Percentiles rank a stretch among this genome's conserved stretches.
Evolutionary conservation across 495 filamentous ascomycete species (phyloP).

Genomic region (Aspergillus nanangensis): DNA sequence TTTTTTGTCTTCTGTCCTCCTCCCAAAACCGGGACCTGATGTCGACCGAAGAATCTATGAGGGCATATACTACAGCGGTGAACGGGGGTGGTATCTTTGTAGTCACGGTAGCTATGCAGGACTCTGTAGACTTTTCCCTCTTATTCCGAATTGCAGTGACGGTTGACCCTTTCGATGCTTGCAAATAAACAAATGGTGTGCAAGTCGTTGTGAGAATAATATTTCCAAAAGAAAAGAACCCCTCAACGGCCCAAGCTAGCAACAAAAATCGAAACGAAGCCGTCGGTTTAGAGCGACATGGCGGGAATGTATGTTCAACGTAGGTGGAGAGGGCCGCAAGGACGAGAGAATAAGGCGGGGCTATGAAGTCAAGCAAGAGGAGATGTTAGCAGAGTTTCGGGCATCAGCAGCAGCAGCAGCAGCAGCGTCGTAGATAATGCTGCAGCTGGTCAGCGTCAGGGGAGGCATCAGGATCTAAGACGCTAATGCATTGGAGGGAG

Average conservation of each 20-base stretch:
- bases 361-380: constrained; percentile 4
- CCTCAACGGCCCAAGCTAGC: constrained; percentile 14
- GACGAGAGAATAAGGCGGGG: constrained; percentile 6
- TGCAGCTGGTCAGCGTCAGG: constrained; percentile 5
- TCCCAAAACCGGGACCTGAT: too few species aligned
- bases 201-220: too few species aligned
- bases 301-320: constrained; percentile 8
- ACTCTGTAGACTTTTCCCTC: constrained; percentile 7
- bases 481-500: constrained; percentile 15
- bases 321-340: constrained; percentile 5
- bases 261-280: constrained; percentile 14
- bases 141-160: constrained; percentile 9
- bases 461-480: constrained; percentile 6
- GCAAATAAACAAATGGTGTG: too few species aligned
- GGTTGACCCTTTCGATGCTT: constrained; percentile 5
- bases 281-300: constrained; percentile 20
- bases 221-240: too few species aligned
- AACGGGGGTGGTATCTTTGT: constrained; percentile 1
- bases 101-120: constrained; percentile 10
- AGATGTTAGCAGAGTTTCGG: constrained; percentile 11
- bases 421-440: too few species aligned
- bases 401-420: constrained; percentile 1
- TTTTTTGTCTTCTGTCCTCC: not conserved
- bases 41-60: constrained; percentile 9
- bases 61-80: constrained; percentile 20